A percentile compares a stretch with the other conserved stretches of the same genome.
phyloP scores from a whole-genome alignment of 2,329 filamentous ascomycete species.

The Cucurbitaria berberidis region DNA sequence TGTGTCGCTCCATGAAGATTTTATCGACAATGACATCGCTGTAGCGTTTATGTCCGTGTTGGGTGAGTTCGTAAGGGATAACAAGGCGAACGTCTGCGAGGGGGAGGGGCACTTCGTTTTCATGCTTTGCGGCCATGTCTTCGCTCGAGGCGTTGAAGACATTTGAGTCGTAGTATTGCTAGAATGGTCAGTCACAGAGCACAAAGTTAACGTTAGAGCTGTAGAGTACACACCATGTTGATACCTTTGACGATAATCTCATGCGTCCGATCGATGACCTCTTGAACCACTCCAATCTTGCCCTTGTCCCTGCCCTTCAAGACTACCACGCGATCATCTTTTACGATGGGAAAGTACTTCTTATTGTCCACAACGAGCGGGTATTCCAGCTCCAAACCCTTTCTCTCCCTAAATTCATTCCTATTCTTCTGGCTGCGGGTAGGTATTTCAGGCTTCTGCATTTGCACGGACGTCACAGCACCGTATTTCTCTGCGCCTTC shows the following conservation, averaged over 20 bases:
- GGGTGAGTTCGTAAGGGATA: conserved; percentile 64
- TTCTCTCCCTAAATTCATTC: conserved; percentile 27
- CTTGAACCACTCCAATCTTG: conserved; percentile 75
- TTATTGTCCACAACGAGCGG: conserved; percentile 39
- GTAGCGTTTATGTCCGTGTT: conserved; percentile 59
- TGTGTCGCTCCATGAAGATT: conserved; percentile 40
- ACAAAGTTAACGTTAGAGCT: neutral
- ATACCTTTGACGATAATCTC: conserved; percentile 47
- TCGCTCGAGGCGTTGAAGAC: conserved; percentile 35
- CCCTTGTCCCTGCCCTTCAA: conserved; percentile 79
- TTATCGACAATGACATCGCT: conserved; percentile 59
- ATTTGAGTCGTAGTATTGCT: conserved; percentile 53
- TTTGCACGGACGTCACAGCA: conserved; percentile 51
- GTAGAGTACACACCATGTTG: conserved; percentile 45
- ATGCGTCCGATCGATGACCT: conserved; percentile 54
- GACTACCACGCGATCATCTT: conserved; percentile 81
- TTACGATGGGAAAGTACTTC: conserved; percentile 46
- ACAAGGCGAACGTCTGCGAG: conserved; percentile 81
- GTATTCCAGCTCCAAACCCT: conserved; percentile 29
- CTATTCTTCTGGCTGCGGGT: conserved; percentile 37
- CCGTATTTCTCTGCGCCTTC: conserved; percentile 64
- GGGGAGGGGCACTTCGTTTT: conserved; percentile 64
- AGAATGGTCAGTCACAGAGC: neutral
- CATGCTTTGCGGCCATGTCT: conserved; percentile 53
- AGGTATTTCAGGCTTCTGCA: conserved; percentile 48